phyloP scores from a whole-genome alignment of 2,329 filamentous ascomycete genomes.

The Cordyceps militaris region DNA sequence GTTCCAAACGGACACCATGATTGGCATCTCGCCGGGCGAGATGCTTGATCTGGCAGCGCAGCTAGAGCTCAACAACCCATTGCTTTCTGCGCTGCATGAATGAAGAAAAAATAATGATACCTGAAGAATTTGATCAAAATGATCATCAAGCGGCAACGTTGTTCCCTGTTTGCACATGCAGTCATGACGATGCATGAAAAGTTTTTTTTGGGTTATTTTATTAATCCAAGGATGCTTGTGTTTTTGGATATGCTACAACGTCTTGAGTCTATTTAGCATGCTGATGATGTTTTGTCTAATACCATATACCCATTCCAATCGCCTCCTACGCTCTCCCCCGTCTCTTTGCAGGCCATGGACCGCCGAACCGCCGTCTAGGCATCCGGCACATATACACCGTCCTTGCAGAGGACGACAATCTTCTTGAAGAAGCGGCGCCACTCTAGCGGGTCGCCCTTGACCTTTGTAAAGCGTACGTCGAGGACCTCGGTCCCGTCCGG shows the following conservation, averaged over 20 bases:
- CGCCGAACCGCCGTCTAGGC: slow-evolving; percentile 24
- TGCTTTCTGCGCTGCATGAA: slow-evolving; percentile 8
- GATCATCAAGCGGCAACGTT: background rate
- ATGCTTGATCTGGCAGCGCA: slow-evolving; percentile 26
- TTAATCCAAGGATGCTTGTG: background rate
- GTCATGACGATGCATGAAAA: slow-evolving; percentile 2
- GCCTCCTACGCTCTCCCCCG: background rate
- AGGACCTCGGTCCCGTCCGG: slow-evolving; percentile 55
- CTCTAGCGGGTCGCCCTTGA: slow-evolving; percentile 91
- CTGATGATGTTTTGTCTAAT: slow-evolving; percentile 8
- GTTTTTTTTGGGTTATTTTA: background rate
- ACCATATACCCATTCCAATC: background rate
- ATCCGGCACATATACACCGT: slow-evolving; percentile 61
- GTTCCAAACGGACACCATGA: slow-evolving; percentile 25
- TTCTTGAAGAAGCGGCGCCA: slow-evolving; percentile 98
- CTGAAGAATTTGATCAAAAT: background rate
- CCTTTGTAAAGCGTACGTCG: slow-evolving; percentile 87
- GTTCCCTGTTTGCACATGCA: background rate
- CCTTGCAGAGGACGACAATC: slow-evolving; percentile 79
- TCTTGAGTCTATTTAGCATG: slow-evolving; percentile 8
- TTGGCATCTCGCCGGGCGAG: slow-evolving; percentile 25
- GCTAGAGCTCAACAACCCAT: slow-evolving; percentile 18
- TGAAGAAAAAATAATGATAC: background rate
- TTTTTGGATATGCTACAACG: slow-evolving; percentile 5
- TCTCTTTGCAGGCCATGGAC: background rate